These are phyloP conservation scores for Rhodotorula sp. DNA, from an alignment of 1,284 basidiomycete genomes.

Conservation along the genomic window DNA sequence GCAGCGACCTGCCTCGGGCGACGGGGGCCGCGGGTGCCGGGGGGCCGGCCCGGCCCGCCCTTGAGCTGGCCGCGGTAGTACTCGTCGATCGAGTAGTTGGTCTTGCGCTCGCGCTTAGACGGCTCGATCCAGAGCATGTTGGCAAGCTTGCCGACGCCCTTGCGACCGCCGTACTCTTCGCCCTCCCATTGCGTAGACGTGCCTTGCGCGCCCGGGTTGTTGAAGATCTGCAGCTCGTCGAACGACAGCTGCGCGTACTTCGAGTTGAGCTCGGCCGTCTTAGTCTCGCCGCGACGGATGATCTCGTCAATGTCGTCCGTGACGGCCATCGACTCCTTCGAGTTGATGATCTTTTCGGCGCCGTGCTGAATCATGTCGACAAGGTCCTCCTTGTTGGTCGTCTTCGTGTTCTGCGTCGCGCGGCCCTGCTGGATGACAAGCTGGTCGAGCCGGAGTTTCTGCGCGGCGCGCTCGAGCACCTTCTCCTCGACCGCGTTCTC, in stretches of 20 bases:
- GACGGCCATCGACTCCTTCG: conserved; percentile 65
- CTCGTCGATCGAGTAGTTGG: conserved; percentile 80
- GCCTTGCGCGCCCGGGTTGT: conserved; percentile 64
- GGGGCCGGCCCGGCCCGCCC: conserved; percentile 58
- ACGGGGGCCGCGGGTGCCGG: conserved; percentile 25
- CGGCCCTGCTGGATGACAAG: conserved; percentile 97
- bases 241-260: conserved; percentile 93
- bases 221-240: conserved; percentile 96
- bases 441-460: conserved; percentile 94
- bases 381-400: conserved; percentile 84
- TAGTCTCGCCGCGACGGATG: conserved; percentile 86
- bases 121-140: conserved; percentile 79
- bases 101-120: conserved; percentile 91
- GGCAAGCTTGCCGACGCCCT: conserved; percentile 36
- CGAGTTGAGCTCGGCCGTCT: conserved; percentile 82
- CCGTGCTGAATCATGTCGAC: conserved; percentile 99
- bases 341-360: conserved; percentile 93
- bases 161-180: conserved; percentile 76
- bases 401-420: conserved; percentile 56
- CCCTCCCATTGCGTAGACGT: conserved; percentile 89
- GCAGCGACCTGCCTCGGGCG: conserved; percentile 4
- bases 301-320: conserved; percentile 95
- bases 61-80: conserved; percentile 45
- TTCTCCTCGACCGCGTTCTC: conserved; percentile 96
- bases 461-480: conserved; percentile 93